A percentile compares a stretch with the other conserved stretches of the same genome.
These are phyloP conservation scores for Fonsecaea pedrosoi DNA, from an alignment of 2,329 filamentous ascomycete genomes.

Conservation along the genomic window DNA sequence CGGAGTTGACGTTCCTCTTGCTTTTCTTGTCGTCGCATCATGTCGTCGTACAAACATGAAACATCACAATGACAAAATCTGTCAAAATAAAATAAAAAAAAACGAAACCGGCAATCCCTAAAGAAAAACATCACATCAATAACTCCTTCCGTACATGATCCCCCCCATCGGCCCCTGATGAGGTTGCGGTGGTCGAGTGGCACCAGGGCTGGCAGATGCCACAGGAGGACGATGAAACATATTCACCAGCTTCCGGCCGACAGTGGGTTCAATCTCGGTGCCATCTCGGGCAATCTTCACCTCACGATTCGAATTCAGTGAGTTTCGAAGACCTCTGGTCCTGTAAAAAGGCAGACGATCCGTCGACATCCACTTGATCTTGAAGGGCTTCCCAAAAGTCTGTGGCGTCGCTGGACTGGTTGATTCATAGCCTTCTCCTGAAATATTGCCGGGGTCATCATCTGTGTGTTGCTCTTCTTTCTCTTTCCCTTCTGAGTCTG, in stretches of 20 bases:
- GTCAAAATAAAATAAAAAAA: not conserved
- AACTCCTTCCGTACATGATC: conserved; percentile 33
- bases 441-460: conserved; percentile 33
- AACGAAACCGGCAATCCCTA: not conserved
- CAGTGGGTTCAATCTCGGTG: conserved; percentile 84
- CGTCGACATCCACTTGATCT: conserved; percentile 87
- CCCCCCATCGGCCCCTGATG: conserved; percentile 25
- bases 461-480: conserved; percentile 50
- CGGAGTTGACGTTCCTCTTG: conserved; percentile 12
- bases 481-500: conserved; percentile 61
- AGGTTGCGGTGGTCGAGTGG: conserved; percentile 22
- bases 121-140: conserved; percentile 12
- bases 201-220: conserved; percentile 21
- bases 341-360: conserved; percentile 84
- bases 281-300: conserved; percentile 96
- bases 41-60: conserved; percentile 35
- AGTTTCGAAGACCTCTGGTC: conserved; percentile 84
- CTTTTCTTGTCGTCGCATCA: conserved; percentile 30
- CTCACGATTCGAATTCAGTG: conserved; percentile 93
- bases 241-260: conserved; percentile 77
- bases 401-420: conserved; percentile 51
- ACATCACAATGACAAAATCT: conserved; percentile 15
- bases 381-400: conserved; percentile 89
- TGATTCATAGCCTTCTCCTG: conserved; percentile 35
- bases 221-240: conserved; percentile 63